phyloP scores from a whole-genome alignment of 495 filamentous ascomycete genomes.

The Acidomyces sp. region DNA sequence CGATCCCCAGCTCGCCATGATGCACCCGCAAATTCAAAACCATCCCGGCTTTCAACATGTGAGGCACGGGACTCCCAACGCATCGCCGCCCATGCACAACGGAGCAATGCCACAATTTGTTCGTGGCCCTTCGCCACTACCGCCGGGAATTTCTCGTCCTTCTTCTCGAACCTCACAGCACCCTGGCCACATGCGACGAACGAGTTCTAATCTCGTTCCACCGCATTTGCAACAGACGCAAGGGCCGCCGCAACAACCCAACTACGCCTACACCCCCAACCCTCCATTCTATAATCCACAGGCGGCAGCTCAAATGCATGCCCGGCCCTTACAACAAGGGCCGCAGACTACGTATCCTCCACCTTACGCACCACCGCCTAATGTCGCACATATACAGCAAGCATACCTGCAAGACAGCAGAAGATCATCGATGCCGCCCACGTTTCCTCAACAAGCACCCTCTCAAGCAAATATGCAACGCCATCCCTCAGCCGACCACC shows the following conservation, averaged over 20 bases:
- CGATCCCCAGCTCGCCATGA: constrained; percentile 45
- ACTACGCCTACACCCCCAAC: constrained; percentile 73
- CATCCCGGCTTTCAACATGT: constrained; percentile 66
- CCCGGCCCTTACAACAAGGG: constrained; percentile 27
- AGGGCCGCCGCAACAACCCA: constrained; percentile 44
- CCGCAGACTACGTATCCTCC: constrained; percentile 22
- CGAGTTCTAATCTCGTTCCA: constrained; percentile 61
- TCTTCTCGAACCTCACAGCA: constrained; percentile 52
- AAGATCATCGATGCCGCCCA: constrained; percentile 46
- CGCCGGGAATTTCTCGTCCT: constrained; percentile 62
- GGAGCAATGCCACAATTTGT: constrained; percentile 60
- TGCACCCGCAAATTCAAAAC: constrained; percentile 63
- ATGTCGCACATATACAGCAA: constrained; percentile 42
- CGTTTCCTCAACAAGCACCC: constrained; percentile 35
- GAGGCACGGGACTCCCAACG: constrained; percentile 57
- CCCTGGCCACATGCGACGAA: constrained; percentile 45
- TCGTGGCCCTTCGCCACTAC: constrained; percentile 68
- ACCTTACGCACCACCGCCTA: constrained; percentile 23
- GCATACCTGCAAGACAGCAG: constrained; percentile 57
- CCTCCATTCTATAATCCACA: constrained; percentile 75
- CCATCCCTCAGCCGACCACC: constrained; percentile 19
- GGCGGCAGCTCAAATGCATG: constrained; percentile 34
- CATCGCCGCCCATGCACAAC: constrained; percentile 79
- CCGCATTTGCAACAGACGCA: constrained; percentile 48
- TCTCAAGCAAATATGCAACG: constrained; percentile 25